phyloP scores from a whole-genome alignment of 306 rosid species.

The Malus sylvestris region DNA sequence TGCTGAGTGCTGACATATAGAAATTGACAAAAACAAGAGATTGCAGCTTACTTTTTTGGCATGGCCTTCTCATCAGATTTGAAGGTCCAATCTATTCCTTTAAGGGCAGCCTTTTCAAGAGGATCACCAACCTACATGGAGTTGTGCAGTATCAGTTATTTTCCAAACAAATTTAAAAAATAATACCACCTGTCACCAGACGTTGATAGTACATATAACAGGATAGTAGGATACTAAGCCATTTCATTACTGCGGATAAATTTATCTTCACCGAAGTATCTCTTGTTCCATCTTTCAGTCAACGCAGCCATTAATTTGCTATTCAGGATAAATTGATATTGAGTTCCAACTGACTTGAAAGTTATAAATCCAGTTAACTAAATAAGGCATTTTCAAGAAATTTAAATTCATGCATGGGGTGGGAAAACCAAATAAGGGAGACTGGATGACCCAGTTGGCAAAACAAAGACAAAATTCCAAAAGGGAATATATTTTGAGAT shows the following conservation, averaged over 20 bases:
- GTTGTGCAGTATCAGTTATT: constrained; percentile 1
- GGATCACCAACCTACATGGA: constrained; percentile 93
- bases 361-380: not conserved
- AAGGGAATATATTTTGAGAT: not conserved
- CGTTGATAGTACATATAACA: not conserved
- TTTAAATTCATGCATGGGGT: not conserved
- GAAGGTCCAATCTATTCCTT: constrained; percentile 91
- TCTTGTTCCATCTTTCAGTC: not conserved
- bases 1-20: not conserved
- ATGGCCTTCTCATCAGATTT: constrained; percentile 95
- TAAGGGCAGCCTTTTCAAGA: constrained; percentile 96
- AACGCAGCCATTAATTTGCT: not conserved
- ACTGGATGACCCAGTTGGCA: not conserved
- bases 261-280: not conserved
- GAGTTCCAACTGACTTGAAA: not conserved
- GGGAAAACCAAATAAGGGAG: not conserved
- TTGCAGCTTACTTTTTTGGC: constrained; percentile 68
- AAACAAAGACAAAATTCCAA: not conserved
- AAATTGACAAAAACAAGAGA: not conserved
- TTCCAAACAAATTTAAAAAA: not conserved
- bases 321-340: not conserved
- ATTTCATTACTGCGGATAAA: not conserved
- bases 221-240: not conserved
- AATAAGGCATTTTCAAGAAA: not conserved
- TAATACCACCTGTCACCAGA: not conserved